phyloP scores from a whole-genome alignment of 371 early-diverging fungal species.

The Fennellomyces sp. region DNA sequence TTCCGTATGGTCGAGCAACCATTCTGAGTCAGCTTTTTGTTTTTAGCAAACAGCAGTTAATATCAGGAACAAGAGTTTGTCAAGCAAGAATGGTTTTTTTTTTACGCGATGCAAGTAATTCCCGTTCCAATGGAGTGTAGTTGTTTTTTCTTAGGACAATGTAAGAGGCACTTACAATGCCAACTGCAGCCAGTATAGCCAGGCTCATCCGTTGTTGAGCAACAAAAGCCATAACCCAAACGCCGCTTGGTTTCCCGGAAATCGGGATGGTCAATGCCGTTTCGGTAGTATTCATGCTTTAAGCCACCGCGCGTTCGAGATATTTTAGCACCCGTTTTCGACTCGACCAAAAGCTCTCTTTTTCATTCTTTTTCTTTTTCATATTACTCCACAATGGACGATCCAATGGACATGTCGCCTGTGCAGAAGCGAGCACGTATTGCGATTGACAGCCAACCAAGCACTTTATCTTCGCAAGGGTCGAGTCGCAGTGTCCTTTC shows the following conservation, averaged over 20 bases:
- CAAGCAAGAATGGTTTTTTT: background rate
- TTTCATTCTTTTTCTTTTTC: no score
- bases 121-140: constrained; percentile 2
- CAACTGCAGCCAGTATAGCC: background rate
- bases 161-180: background rate
- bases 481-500: background rate
- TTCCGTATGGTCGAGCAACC: constrained; percentile 41
- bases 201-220: background rate
- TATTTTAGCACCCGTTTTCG: background rate
- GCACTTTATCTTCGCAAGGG: background rate
- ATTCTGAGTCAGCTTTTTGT: constrained; percentile 13
- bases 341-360: no score
- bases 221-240: background rate
- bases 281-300: background rate
- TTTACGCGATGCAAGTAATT: constrained; percentile 4
- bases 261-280: background rate
- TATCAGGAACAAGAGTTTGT: background rate
- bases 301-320: no score
- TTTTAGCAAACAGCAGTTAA: background rate
- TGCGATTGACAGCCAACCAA: background rate
- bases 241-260: background rate
- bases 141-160: background rate
- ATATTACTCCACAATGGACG: background rate
- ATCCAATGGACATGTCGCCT: constrained; percentile 8
- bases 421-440: constrained; percentile 5